A percentile compares a stretch with the other conserved stretches of the same genome.
Conservation (phyloP, 1,284 basidiomycete species). For the Cryptococcus sp. region DNA sequence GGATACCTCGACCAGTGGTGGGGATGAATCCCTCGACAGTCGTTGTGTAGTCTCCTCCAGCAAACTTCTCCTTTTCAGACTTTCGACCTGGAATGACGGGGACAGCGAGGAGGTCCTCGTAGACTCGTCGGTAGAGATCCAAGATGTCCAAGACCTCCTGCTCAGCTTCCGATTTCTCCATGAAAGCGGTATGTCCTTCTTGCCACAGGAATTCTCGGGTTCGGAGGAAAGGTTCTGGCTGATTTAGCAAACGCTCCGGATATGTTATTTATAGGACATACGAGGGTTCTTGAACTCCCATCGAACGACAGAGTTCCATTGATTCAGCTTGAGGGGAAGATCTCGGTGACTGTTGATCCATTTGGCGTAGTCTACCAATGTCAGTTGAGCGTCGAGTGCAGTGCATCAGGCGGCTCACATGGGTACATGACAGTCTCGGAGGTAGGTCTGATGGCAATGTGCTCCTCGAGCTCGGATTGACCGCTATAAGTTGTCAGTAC, state of each 20-base stretch:
- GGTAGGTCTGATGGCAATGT: conserved; percentile 95
- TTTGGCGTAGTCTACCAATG: conserved; percentile 71
- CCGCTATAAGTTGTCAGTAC: conserved; percentile 57
- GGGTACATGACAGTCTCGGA: conserved; percentile 99
- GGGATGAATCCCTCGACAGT: conserved; percentile 98
- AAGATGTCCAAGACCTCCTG: conserved; percentile 89
- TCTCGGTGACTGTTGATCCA: conserved; percentile 99
- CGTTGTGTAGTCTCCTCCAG: conserved; percentile 95
- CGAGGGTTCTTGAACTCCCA: conserved; percentile 99
- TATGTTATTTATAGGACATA: conserved; percentile 34
- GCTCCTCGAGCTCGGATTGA: conserved; percentile 89
- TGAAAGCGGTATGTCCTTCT: conserved; percentile 95
- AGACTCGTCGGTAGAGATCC: conserved; percentile 92
- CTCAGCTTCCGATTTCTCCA: conserved; percentile 85
- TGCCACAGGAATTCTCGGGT: conserved; percentile 99
- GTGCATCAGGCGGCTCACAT: conserved; percentile 54
- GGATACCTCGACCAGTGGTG: conserved; percentile 94
- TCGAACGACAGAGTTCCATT: conserved; percentile 98
- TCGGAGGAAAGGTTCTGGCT: conserved; percentile 87
- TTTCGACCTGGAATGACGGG: conserved; percentile 96
- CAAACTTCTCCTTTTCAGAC: conserved; percentile 99
- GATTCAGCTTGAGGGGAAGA: conserved; percentile 93
- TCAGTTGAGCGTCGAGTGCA: conserved; percentile 1
- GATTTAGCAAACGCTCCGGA: conserved; percentile 2
- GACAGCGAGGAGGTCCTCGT: conserved; percentile 93